phyloP scores from a whole-genome alignment of 2,329 filamentous ascomycete genomes.

The Raffaelea albimanens region DNA sequence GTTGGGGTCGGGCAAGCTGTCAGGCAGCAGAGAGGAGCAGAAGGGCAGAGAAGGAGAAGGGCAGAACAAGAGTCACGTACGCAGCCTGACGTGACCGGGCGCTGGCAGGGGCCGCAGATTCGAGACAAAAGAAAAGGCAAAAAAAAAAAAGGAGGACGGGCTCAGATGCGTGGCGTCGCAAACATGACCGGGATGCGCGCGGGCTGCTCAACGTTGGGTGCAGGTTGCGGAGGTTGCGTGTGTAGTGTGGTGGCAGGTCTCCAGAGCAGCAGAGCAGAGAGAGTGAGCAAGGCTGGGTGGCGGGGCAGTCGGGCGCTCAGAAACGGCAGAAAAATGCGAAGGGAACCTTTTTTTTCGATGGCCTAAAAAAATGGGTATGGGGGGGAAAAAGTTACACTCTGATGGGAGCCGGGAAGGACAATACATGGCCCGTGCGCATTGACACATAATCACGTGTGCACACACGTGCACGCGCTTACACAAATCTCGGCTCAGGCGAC shows the following conservation, averaged over 20 bases:
- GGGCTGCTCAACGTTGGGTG: background rate
- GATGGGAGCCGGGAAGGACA: background rate
- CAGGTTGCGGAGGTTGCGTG: background rate
- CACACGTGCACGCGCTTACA: no score
- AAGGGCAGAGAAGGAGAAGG: no score
- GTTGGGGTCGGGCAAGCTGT: no score
- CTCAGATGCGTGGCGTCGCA: conserved; percentile 1
- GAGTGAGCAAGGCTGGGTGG: background rate
- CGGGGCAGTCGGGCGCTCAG: background rate
- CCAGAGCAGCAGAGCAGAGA: background rate
- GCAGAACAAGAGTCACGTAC: no score
- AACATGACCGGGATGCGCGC: background rate
- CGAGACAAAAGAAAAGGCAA: no score
- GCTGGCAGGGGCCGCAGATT: no score
- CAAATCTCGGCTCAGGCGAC: no score
- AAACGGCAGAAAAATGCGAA: background rate
- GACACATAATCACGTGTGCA: background rate
- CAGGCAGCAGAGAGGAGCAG: no score
- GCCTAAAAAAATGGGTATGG: background rate
- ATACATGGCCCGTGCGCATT: conserved; percentile 4
- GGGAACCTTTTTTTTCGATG: background rate
- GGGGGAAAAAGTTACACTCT: background rate
- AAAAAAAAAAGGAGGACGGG: background rate
- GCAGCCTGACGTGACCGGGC: no score
- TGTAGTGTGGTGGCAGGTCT: background rate